Percentiles rank a stretch among this genome's conserved stretches.
Conservation (phyloP, 805 yeast genomes). For the Lipomyces oligophaga region DNA sequence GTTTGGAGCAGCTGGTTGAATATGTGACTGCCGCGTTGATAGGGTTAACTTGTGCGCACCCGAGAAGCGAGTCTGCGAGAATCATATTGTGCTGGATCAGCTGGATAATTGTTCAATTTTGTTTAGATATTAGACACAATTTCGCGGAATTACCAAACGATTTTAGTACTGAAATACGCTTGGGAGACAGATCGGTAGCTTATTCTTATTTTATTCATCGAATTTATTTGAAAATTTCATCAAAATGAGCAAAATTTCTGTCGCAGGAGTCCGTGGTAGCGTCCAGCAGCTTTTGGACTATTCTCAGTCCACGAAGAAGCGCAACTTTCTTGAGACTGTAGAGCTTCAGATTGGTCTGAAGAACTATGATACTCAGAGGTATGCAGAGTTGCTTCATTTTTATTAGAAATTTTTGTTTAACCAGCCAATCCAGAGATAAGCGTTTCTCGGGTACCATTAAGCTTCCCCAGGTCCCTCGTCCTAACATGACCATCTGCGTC, state of each 20-base stretch:
- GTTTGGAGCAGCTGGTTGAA: no score
- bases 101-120: no score
- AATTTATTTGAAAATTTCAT: neutral
- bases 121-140: no score
- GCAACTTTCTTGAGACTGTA: constrained; percentile 99
- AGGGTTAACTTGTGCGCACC: no score
- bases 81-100: no score
- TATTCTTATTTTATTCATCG: constrained; percentile 1
- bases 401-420: no score
- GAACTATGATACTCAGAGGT: constrained; percentile 99
- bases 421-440: constrained; percentile 63
- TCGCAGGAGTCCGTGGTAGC: constrained; percentile 93
- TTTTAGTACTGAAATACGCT: constrained; percentile 16
- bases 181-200: constrained; percentile 28
- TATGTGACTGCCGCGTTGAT: no score
- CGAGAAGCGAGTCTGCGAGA: no score
- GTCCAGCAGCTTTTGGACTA: constrained; percentile 85
- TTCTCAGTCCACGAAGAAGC: constrained; percentile 90
- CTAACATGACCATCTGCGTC: constrained; percentile 99
- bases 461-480: constrained; percentile 99
- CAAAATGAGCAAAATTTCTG: constrained; percentile 59
- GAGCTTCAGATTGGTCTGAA: constrained; percentile 99
- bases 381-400: neutral
- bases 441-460: constrained; percentile 99
- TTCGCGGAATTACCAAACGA: constrained; percentile 28